phyloP scores from a whole-genome alignment of 208 protist genomes.

The Tritrichomonas foetus region DNA sequence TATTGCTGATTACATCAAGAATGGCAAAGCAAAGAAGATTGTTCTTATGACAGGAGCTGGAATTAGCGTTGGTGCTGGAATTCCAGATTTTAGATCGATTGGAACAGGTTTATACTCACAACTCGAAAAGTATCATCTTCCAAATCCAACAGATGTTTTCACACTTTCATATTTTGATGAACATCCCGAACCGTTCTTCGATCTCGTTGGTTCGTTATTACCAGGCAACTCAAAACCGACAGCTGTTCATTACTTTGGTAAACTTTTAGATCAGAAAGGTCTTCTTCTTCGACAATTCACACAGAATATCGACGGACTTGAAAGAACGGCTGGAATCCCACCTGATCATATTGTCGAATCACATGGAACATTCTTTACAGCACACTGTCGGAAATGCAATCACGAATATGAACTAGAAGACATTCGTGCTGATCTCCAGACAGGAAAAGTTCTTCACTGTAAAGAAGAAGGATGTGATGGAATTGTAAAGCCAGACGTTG shows the following conservation, averaged over 20 bases:
- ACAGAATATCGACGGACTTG: constrained; percentile 90
- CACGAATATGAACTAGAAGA: not conserved
- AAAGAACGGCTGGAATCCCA: constrained; percentile 70
- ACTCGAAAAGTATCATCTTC: not conserved
- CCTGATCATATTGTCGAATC: constrained; percentile 75
- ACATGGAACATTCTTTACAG: constrained; percentile 78
- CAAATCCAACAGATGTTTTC: not conserved
- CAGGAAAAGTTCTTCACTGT: not conserved
- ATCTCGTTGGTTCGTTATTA: not conserved
- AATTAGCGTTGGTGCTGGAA: not conserved
- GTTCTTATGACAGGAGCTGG: not conserved
- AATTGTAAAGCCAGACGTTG: constrained; percentile 84
- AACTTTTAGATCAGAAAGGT: not conserved
- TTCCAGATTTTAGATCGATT: not conserved
- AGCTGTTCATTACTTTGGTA: not conserved
- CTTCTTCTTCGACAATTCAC: constrained; percentile 73
- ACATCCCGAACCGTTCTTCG: not conserved
- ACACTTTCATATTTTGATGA: not conserved
- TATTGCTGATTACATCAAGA: not conserved
- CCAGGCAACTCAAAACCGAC: not conserved
- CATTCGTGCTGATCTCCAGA: not conserved
- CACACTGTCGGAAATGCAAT: constrained; percentile 68
- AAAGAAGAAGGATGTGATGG: constrained; percentile 46
- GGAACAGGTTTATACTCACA: not conserved
- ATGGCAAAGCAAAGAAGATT: not conserved